These are phyloP conservation scores for Pseudomicrostroma phylloplanum DNA, from an alignment of 1,284 basidiomycete genomes.

Conservation along the genomic window DNA sequence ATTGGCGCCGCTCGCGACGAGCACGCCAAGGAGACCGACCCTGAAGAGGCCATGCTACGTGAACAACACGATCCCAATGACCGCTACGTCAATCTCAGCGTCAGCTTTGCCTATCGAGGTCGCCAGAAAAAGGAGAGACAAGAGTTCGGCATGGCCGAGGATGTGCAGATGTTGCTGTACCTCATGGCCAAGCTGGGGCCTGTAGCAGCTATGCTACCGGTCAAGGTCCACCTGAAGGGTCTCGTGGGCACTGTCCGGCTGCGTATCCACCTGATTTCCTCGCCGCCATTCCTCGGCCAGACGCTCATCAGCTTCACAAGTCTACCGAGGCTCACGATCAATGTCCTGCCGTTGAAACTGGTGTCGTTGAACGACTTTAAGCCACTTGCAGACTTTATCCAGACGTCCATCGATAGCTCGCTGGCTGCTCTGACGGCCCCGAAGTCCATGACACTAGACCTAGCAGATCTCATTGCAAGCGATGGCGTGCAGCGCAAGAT, in stretches of 20 bases:
- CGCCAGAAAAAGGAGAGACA: neutral
- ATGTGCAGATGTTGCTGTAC: slow-evolving; percentile 9
- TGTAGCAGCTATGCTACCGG: slow-evolving; percentile 10
- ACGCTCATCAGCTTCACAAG: slow-evolving; percentile 6
- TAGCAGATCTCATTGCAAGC: slow-evolving; percentile 3
- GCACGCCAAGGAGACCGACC: slow-evolving; percentile 3
- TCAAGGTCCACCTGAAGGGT: slow-evolving; percentile 11
- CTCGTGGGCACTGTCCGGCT: slow-evolving; percentile 10
- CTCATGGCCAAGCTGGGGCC: slow-evolving; percentile 11
- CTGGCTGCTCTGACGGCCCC: neutral
- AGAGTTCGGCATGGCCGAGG: slow-evolving; percentile 1
- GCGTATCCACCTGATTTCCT: slow-evolving; percentile 3
- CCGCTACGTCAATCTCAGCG: slow-evolving; percentile 6
- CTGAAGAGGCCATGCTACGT: slow-evolving; percentile 1
- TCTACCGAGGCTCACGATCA: slow-evolving; percentile 6
- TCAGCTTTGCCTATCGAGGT: slow-evolving; percentile 10
- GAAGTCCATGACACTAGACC: slow-evolving; percentile 1
- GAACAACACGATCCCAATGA: neutral
- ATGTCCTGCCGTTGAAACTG: slow-evolving; percentile 6
- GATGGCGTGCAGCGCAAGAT: slow-evolving; percentile 8
- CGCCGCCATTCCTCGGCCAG: slow-evolving; percentile 10
- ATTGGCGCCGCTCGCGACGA: slow-evolving; percentile 6
- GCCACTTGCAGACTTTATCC: slow-evolving; percentile 5
- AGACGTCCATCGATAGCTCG: slow-evolving; percentile 8
- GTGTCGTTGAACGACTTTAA: slow-evolving; percentile 4